Conservation (phyloP, 805 yeast genomes). For the Wickerhamomyces bovis region DNA sequence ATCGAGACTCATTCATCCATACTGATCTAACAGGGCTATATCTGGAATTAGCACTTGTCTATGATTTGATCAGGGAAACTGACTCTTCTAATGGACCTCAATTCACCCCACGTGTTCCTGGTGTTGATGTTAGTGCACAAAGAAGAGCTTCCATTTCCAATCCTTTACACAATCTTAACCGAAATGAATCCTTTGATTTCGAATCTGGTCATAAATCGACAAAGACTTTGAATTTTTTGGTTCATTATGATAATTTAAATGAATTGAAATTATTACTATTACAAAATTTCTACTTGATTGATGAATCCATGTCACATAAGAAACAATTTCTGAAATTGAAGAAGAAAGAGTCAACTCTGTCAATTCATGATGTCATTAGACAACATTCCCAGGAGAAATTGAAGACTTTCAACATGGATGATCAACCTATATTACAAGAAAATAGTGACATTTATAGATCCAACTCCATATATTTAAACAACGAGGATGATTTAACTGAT, state of each 20-base stretch:
- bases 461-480: conserved; percentile 21
- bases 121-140: not conserved
- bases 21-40: conserved; percentile 57
- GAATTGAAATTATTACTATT: conserved; percentile 45
- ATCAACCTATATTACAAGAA: not conserved
- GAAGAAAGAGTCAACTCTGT: conserved; percentile 18
- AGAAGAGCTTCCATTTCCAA: conserved; percentile 13
- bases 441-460: conserved; percentile 9
- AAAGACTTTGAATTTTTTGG: conserved; percentile 39
- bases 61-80: conserved; percentile 38
- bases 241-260: conserved; percentile 54
- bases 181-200: conserved; percentile 30
- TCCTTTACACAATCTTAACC: conserved; percentile 12
- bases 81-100: not conserved
- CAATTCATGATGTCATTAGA: conserved; percentile 17
- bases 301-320: conserved; percentile 15
- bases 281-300: conserved; percentile 30
- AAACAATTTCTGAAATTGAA: conserved; percentile 14
- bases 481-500: conserved; percentile 13
- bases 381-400: conserved; percentile 1
- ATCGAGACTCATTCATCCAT: conserved; percentile 52
- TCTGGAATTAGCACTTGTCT: conserved; percentile 50
- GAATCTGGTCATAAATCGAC: conserved; percentile 31
- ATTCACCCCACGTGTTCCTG: not conserved
- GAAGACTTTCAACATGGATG: not conserved